Percentiles rank a stretch among this genome's conserved stretches.
These are phyloP conservation scores for Litsea cubeba DNA, from an alignment of 164 flowering plant genomes.

Conservation along the genomic window DNA sequence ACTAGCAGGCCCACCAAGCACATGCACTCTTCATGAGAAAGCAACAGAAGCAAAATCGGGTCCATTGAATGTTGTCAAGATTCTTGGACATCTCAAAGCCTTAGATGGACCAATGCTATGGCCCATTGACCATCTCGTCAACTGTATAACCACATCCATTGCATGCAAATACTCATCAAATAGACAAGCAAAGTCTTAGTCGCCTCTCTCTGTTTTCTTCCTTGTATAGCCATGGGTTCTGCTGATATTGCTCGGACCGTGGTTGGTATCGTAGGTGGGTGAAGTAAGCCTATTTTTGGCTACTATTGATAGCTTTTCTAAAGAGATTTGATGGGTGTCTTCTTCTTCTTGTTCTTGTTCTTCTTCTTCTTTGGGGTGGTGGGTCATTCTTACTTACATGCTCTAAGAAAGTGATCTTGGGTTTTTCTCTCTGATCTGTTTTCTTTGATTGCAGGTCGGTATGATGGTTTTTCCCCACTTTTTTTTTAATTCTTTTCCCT, in stretches of 20 bases:
- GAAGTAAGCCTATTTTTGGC: background rate
- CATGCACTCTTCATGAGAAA: no score
- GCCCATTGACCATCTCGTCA: background rate
- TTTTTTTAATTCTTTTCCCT: no score
- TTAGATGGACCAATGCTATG: no score
- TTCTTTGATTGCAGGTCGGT: background rate
- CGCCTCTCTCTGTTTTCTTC: background rate
- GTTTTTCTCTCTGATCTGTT: background rate
- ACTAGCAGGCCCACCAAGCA: no score
- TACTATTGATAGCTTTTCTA: background rate
- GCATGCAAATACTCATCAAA: background rate
- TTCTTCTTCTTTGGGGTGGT: background rate
- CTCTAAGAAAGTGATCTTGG: background rate
- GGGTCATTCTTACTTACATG: background rate
- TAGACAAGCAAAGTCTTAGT: background rate
- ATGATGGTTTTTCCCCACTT: background rate
- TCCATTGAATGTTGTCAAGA: no score
- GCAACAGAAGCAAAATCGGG: no score
- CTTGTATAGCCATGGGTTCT: background rate
- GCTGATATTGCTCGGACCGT: background rate
- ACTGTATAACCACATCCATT: background rate
- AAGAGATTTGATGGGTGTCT: background rate
- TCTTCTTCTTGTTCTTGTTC: background rate
- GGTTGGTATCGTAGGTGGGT: conserved; percentile 10
- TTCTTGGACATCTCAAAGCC: no score